These are phyloP conservation scores for Eucalyptus rudis DNA, from an alignment of 345 rosid genomes.

Conservation along the genomic window DNA sequence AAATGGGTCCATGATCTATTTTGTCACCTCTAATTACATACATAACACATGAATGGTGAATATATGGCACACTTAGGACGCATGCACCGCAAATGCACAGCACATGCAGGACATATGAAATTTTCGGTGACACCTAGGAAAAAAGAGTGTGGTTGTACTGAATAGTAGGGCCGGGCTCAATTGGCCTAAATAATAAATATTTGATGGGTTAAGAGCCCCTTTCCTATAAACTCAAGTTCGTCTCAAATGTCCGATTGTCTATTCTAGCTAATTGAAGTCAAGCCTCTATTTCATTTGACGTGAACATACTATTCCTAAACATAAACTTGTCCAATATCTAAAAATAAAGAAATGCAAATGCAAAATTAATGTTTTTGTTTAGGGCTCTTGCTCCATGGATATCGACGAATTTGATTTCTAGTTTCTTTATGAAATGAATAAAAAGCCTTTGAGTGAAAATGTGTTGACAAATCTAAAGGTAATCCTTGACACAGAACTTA, in stretches of 20 bases:
- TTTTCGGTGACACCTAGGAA: neutral
- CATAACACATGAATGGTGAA: neutral
- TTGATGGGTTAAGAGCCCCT: neutral
- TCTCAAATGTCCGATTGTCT: neutral
- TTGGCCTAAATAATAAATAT: no score
- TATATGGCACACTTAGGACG: neutral
- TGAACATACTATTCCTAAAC: neutral
- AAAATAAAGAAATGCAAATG: neutral
- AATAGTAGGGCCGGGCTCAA: neutral
- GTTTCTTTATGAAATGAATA: no score
- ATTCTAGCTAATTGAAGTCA: neutral
- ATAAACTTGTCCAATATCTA: neutral
- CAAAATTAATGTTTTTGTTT: no score
- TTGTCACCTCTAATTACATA: neutral
- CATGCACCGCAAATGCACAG: neutral
- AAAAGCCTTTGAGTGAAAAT: no score
- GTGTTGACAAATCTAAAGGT: no score
- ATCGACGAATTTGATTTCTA: no score
- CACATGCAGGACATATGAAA: neutral
- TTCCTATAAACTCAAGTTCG: neutral
- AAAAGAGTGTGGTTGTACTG: neutral
- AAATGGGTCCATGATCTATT: neutral
- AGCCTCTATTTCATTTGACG: neutral
- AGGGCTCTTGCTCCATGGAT: neutral
- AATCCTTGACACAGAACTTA: no score